phyloP scores from a whole-genome alignment of 2,329 filamentous ascomycete species.

The Calcarisporium arbuscula region DNA sequence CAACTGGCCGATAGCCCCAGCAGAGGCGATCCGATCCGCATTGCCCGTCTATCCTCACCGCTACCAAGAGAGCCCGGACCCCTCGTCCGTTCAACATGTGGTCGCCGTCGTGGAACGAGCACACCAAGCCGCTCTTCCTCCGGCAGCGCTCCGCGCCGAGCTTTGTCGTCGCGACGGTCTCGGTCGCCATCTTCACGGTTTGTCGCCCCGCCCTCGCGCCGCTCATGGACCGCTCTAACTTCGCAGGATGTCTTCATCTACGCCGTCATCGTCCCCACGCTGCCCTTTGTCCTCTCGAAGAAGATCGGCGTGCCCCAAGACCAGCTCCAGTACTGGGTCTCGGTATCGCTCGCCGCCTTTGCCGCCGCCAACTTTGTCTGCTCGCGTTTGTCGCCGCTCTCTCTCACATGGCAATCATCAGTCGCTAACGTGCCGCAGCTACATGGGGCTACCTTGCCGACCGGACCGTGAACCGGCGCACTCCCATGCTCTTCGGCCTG shows the following conservation, averaged over 20 bases:
- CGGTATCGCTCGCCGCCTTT: conserved; percentile 26
- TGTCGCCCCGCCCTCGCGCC: conserved; percentile 4
- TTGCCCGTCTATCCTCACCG: too few relatives aligned
- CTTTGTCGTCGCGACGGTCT: conserved; percentile 25
- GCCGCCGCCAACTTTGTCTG: conserved; percentile 23
- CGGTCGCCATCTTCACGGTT: conserved; percentile 28
- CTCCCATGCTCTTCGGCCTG: conserved; percentile 27
- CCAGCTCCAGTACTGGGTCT: conserved; percentile 29
- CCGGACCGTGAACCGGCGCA: conserved; percentile 23
- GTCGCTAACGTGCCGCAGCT: conserved; percentile 14
- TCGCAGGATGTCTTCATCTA: conserved; percentile 31
- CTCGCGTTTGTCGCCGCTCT: conserved; percentile 27
- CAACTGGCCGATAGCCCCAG: too few relatives aligned
- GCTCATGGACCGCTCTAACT: too few relatives aligned
- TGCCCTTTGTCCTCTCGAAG: conserved; percentile 23
- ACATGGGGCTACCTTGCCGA: conserved; percentile 30
- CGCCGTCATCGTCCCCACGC: conserved; percentile 25
- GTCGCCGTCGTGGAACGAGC: too few relatives aligned
- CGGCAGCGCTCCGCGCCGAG: conserved; percentile 23
- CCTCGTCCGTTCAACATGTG: too few relatives aligned
- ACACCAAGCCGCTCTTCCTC: conserved; percentile 21
- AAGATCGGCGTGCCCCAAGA: conserved; percentile 18
- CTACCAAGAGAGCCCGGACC: too few relatives aligned
- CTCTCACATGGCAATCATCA: background rate
- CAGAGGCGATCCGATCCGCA: too few relatives aligned